Percentiles rank a stretch among this genome's conserved stretches.
phyloP scores from a whole-genome alignment of 768 basidiomycete species.

The Paxillus ammoniavirescens region DNA sequence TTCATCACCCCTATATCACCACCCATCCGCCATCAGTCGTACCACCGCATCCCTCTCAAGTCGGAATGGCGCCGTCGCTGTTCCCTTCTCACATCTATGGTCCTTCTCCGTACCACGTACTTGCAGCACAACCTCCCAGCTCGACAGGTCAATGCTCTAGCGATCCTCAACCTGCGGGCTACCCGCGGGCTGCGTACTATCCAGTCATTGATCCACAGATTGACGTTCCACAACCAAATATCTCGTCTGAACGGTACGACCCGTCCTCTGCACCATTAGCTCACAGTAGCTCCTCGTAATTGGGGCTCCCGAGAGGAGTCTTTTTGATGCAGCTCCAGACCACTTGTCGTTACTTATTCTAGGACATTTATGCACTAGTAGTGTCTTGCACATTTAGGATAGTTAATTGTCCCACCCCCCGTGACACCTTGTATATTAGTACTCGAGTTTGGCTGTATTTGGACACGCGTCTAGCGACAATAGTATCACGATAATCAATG shows the following conservation, averaged over 20 bases:
- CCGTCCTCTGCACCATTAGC: conserved; percentile 16
- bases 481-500: background rate
- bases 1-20: conserved; percentile 15
- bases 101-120: conserved; percentile 27
- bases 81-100: conserved; percentile 29
- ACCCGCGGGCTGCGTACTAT: conserved; percentile 33
- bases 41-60: conserved; percentile 15
- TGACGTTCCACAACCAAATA: conserved; percentile 28
- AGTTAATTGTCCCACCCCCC: background rate
- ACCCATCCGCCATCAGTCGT: conserved; percentile 11
- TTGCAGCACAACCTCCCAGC: conserved; percentile 18
- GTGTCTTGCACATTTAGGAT: background rate
- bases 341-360: background rate
- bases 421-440: background rate
- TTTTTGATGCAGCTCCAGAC: background rate
- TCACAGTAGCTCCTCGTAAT: conserved; percentile 14
- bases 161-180: conserved; percentile 25
- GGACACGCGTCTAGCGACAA: conserved; percentile 1
- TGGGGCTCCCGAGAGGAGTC: background rate
- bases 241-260: conserved; percentile 35
- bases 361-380: background rate
- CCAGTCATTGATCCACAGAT: conserved; percentile 41
- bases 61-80: conserved; percentile 14
- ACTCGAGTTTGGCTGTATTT: conserved; percentile 25
- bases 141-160: conserved; percentile 12